phyloP scores from a whole-genome alignment of 1,284 basidiomycete species.

The Pterulicium gracile region DNA sequence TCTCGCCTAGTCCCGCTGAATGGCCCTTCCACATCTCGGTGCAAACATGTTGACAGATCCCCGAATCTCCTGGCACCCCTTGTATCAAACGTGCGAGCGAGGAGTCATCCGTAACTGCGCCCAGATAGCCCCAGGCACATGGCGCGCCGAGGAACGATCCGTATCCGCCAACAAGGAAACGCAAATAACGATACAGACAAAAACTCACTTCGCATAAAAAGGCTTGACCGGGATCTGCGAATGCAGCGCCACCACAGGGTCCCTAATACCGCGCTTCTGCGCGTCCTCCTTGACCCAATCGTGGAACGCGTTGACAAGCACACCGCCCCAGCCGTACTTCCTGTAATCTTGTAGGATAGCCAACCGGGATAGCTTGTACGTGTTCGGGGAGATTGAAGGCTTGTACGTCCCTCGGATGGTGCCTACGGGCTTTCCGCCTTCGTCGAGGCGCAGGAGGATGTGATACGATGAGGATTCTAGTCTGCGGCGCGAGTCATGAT shows the following conservation, averaged over 20 bases:
- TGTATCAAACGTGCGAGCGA: too few relatives aligned
- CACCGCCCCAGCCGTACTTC: slow-evolving; percentile 46
- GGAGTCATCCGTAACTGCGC: too few relatives aligned
- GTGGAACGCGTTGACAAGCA: slow-evolving; percentile 51
- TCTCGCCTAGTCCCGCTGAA: too few relatives aligned
- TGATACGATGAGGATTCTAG: slow-evolving; percentile 54
- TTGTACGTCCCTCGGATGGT: slow-evolving; percentile 41
- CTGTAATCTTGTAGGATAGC: slow-evolving; percentile 59
- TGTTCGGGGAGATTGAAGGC: slow-evolving; percentile 14
- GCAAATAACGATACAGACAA: neutral
- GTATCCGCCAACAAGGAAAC: slow-evolving; percentile 4
- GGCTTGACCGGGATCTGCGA: slow-evolving; percentile 60
- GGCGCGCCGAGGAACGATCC: slow-evolving; percentile 9
- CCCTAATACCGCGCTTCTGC: slow-evolving; percentile 17
- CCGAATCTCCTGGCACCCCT: too few relatives aligned
- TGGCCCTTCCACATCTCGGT: neutral
- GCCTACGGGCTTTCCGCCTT: slow-evolving; percentile 48
- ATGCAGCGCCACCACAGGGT: slow-evolving; percentile 39
- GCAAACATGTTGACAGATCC: slow-evolving; percentile 5
- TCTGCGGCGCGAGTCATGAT: slow-evolving; percentile 26
- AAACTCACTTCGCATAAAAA: slow-evolving; percentile 65
- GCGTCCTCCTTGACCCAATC: slow-evolving; percentile 40
- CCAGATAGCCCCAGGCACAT: slow-evolving; percentile 3
- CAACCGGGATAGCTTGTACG: slow-evolving; percentile 63
- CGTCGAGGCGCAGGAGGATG: slow-evolving; percentile 52